A percentile compares a stretch with the other conserved stretches of the same genome.
Evolutionary conservation across 495 filamentous ascomycete genomes (phyloP).

Genomic region (Aspergillus mulundensis): DNA sequence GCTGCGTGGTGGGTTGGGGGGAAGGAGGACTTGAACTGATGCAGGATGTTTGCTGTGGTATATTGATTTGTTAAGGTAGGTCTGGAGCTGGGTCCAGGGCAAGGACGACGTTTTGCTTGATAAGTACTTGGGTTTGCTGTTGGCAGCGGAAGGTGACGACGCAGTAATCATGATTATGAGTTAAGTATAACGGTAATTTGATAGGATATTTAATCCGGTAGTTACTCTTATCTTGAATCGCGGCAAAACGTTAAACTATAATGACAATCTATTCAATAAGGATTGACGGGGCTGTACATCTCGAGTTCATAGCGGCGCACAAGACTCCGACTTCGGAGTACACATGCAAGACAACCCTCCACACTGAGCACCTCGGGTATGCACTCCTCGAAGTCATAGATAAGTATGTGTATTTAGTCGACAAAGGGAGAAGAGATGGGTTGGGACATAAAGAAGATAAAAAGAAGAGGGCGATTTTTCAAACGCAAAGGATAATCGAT

Average conservation of each 20-base stretch:
- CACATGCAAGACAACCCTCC: background rate
- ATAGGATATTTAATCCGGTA: background rate
- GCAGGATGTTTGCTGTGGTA: background rate
- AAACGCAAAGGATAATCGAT: conserved; percentile 22
- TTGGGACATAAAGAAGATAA: conserved; percentile 6
- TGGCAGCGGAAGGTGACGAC: no score
- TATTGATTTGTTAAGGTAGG: no score
- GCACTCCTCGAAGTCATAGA: background rate
- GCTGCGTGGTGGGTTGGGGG: conserved; percentile 64
- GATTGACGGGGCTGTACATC: background rate
- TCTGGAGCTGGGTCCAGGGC: no score
- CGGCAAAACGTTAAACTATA: no score
- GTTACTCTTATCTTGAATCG: no score
- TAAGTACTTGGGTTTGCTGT: no score
- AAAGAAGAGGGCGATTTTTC: conserved; percentile 27
- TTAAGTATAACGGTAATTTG: background rate
- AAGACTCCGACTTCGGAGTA: background rate
- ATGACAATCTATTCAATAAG: no score
- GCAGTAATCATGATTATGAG: background rate
- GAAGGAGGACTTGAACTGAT: conserved; percentile 20
- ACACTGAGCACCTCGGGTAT: background rate
- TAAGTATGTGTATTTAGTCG: background rate
- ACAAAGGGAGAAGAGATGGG: conserved; percentile 3
- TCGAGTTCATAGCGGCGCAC: no score
- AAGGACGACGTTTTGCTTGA: no score